These are phyloP conservation scores for Chytridiales sp. DNA, from an alignment of 371 early-diverging fungal species.

Conservation along the genomic window DNA sequence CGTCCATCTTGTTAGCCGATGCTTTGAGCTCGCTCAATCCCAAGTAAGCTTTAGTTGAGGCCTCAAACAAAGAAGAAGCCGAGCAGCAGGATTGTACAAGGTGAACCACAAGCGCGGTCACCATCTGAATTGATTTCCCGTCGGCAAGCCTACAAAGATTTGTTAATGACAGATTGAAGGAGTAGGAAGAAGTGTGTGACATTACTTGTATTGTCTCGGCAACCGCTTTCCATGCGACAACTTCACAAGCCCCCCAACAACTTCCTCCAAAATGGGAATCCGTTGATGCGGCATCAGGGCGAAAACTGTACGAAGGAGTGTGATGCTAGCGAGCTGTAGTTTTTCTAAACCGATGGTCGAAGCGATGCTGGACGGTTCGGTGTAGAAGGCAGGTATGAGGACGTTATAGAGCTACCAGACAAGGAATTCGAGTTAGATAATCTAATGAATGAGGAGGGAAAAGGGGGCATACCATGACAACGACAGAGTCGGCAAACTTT, in stretches of 20 bases:
- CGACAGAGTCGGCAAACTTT: not conserved
- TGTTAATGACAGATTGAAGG: not conserved
- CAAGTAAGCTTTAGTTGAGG: not conserved
- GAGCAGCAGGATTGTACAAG: constrained; percentile 60
- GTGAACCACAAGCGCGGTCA: constrained; percentile 78
- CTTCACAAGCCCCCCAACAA: constrained; percentile 68
- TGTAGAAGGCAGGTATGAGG: constrained; percentile 26
- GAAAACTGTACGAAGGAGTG: constrained; percentile 50
- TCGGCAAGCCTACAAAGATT: constrained; percentile 51
- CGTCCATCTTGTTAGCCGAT: not conserved
- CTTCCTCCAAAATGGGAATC: constrained; percentile 81
- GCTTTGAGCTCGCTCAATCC: not conserved
- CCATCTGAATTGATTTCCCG: constrained; percentile 71
- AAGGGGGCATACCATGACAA: constrained; percentile 1
- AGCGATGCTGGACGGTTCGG: constrained; percentile 13
- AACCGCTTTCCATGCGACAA: constrained; percentile 52
- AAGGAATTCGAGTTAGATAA: not conserved
- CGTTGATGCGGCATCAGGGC: constrained; percentile 64
- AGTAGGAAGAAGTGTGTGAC: constrained; percentile 4
- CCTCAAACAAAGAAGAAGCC: not conserved
- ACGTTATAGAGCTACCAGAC: constrained; percentile 10
- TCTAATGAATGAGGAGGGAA: no score
- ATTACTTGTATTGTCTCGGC: constrained; percentile 54
- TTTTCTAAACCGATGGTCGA: constrained; percentile 23
- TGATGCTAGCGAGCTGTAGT: constrained; percentile 27